These are phyloP conservation scores for Arabidopsis hybrid DNA, from an alignment of 441 rosid species.

Conservation along the genomic window DNA sequence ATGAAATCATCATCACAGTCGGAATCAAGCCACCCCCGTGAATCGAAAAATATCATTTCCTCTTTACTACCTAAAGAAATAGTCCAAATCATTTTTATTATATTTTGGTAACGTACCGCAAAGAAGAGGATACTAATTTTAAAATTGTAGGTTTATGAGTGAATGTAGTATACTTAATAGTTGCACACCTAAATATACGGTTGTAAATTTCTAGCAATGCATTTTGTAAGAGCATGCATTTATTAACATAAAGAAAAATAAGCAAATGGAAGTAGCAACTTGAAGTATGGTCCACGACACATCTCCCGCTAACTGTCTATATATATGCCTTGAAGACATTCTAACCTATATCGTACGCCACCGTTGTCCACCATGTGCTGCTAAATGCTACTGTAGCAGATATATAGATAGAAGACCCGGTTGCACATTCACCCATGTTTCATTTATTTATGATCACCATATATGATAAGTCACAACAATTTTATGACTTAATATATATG, in stretches of 20 bases:
- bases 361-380: slow-evolving; percentile 35
- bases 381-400: background rate
- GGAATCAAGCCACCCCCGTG: slow-evolving; percentile 76
- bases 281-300: slow-evolving; percentile 30
- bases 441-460: slow-evolving; percentile 1
- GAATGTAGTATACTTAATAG: background rate
- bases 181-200: slow-evolving; percentile 28
- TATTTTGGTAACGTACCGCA: too few relatives aligned
- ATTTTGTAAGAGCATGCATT: background rate
- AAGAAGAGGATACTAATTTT: background rate
- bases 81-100: slow-evolving; percentile 3
- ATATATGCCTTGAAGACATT: slow-evolving; percentile 28
- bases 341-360: slow-evolving; percentile 40
- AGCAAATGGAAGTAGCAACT: slow-evolving; percentile 28
- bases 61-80: slow-evolving; percentile 64
- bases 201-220: slow-evolving; percentile 6
- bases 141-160: too few relatives aligned
- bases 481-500: background rate
- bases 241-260: background rate
- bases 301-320: background rate
- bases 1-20: slow-evolving; percentile 88
- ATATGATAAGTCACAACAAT: background rate
- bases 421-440: slow-evolving; percentile 39
- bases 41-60: slow-evolving; percentile 75
- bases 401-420: background rate